Base-by-base conservation (phyloP, 768 basidiomycete genomes). In the Lepiota venenata region DNA sequence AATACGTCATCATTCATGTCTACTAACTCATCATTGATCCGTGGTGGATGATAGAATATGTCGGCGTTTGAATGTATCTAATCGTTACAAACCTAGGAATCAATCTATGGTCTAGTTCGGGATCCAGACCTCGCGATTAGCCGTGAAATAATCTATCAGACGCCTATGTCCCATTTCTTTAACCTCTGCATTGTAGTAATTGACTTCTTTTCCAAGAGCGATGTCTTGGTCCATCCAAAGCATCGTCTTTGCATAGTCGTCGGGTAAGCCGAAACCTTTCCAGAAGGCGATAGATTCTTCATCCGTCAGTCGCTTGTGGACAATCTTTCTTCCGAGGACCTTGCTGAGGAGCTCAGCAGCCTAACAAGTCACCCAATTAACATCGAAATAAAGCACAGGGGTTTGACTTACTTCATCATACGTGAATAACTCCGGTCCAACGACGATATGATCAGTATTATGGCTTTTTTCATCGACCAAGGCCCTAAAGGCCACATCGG, bases 391-490 rank as follows among this genome's bases (percentile, higher is more conserved):
- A 20, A 22, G 3, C 18, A 18, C n/a, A 9, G 5, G 16, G 7
- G 16, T 10, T 29, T 16, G 4, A 41, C 63, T 4, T 15, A 68
- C 69, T 56, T 68, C 48, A 52, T 66, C 65, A 36, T 65, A 69
- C 1, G 64, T 59, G 15, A 63, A 44, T 11, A 64, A 49, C 29
- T 66, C 65, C 1, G 68, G 67, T 8, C 69, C 69, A 25, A 69
- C 47, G 10, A 69, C 57, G 29, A 58, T 57, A 4, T 50, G 52
- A 39, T 63, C 58, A 8, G 47, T 50, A 20, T 60, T 51, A 10
- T 58, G 55, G 44, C 56, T 60, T 35, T 60, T 55, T 15, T 62
- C 60, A 20, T 56, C 56, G 10, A 59, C 56, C 4, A 70, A 58
- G 9, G 66, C 65, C 11, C 61, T 56, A 56, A 61, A 56, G 1